Percentiles rank a stretch among this genome's conserved stretches.
Evolutionary conservation across 495 filamentous ascomycete genomes (phyloP).

Genomic region (Penicillium diatomitis): DNA sequence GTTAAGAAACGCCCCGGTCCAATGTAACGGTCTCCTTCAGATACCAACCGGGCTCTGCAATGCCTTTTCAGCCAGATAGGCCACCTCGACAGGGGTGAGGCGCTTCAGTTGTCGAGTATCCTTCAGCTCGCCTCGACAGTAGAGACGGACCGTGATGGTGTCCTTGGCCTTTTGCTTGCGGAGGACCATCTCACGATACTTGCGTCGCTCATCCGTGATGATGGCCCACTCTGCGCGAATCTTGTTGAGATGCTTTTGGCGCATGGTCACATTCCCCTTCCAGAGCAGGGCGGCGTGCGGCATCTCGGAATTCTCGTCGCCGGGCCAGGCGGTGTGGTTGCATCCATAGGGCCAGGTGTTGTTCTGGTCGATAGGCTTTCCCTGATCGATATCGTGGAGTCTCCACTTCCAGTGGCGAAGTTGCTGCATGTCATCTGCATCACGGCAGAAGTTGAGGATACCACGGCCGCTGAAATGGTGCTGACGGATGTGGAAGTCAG

Average conservation of each 20-base stretch:
- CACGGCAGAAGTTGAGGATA: constrained; percentile 20
- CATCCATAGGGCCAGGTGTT: neutral
- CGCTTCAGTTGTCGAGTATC: constrained; percentile 8
- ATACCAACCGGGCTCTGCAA: constrained; percentile 6
- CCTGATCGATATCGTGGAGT: constrained; percentile 5
- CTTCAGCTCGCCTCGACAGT: constrained; percentile 12
- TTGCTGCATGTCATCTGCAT: constrained; percentile 18
- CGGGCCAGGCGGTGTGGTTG: constrained; percentile 11
- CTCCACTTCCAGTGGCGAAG: constrained; percentile 20
- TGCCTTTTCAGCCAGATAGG: neutral
- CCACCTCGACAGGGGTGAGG: neutral
- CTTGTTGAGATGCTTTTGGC: constrained; percentile 10
- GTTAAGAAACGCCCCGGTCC: no score
- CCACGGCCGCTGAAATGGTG: constrained; percentile 20
- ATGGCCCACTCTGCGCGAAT: constrained; percentile 14
- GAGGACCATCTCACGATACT: constrained; percentile 11
- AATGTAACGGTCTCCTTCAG: neutral
- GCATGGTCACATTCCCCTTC: constrained; percentile 9
- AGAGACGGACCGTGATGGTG: constrained; percentile 12
- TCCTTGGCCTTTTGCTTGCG: constrained; percentile 2
- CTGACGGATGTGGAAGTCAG: constrained; percentile 29
- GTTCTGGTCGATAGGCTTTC: neutral
- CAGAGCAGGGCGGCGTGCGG: constrained; percentile 15
- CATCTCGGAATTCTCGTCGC: constrained; percentile 13
- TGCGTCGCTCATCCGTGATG: constrained; percentile 20